A percentile compares a stretch with the other conserved stretches of the same genome.
Evolutionary conservation across 805 yeast genomes (phyloP).

Genomic region (Tetrapisispora taiwanensis): DNA sequence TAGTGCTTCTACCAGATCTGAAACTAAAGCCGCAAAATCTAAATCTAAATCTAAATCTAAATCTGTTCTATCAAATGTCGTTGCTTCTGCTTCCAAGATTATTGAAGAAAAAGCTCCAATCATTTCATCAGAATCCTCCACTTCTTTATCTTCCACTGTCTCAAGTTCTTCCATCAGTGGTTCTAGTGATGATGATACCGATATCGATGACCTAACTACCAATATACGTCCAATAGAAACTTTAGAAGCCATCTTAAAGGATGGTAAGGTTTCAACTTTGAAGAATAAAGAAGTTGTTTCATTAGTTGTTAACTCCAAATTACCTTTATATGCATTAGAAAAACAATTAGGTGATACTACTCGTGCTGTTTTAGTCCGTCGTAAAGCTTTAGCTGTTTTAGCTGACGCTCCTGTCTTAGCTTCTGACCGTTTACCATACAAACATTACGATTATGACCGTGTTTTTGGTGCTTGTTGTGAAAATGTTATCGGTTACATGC

Average conservation of each 20-base stretch:
- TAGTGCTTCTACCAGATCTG: not conserved
- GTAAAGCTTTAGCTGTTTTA: slow-evolving; percentile 78
- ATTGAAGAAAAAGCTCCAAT: not conserved
- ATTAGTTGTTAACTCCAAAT: slow-evolving; percentile 61
- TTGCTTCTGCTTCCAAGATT: not conserved
- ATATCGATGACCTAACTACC: slow-evolving; percentile 28
- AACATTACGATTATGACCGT: slow-evolving; percentile 81
- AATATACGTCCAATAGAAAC: slow-evolving; percentile 51
- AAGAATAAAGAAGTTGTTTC: slow-evolving; percentile 63
- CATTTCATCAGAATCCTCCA: not conserved
- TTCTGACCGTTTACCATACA: slow-evolving; percentile 64
- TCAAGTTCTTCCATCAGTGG: not conserved
- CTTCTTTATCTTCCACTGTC: not conserved
- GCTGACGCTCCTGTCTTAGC: slow-evolving; percentile 76
- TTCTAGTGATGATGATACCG: slow-evolving; percentile 24
- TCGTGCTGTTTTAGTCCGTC: slow-evolving; percentile 89
- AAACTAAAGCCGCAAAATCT: not conserved
- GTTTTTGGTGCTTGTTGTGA: slow-evolving; percentile 99
- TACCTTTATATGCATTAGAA: slow-evolving; percentile 90
- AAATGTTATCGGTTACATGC: slow-evolving; percentile 93
- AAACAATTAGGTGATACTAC: slow-evolving; percentile 81
- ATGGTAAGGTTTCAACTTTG: slow-evolving; percentile 59
- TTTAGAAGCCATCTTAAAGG: slow-evolving; percentile 49
- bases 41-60: not conserved
- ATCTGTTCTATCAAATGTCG: not conserved